Evolutionary conservation across 371 early-diverging fungal species (phyloP), one percentile per base, ranked within the genome.

Genomic region (Aphelidium insulamus): DNA sequence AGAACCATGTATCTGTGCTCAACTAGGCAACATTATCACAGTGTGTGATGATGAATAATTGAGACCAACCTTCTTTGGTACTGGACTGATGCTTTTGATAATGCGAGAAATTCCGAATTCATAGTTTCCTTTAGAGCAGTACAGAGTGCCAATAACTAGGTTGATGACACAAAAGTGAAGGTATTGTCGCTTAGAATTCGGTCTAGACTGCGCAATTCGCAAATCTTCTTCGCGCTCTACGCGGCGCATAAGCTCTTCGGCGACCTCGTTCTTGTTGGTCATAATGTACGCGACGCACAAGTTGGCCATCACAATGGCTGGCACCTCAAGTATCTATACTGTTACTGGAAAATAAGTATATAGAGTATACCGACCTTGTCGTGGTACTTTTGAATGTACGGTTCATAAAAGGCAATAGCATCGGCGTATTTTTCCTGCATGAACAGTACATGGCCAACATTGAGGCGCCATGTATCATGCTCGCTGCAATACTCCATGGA

Each of bases 381-480:
- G 26, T 49, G 52, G 32, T 57, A 45, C 32, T 57, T 59, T 34
- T 54, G 53, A 19, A 65, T 59, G 32, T 55, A 51, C 17, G 60
- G 62, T 38, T 62, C 60, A 35, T 65, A 65, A 33, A 59, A 65
- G 21, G 52, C 47, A 10, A 62, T 60, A 7, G 62, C 59, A 36
- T 65, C 65, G 43, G 57, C 59, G 52, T 61, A 65, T 39, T 65
- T 65, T 32, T 64, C 65, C 35, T 65, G 65, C 59, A 65, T 62
- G 33, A 62, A 65, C 22, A 65, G 47, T 24, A 62, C 62, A 32
- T 65, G 65, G 0, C 59, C 65, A 2, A 62, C 62, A 36, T 65
- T 65, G 20, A 59, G 47, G 37, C 56, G 59, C 65, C 65, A 65
- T 2, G 49, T 44, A 31, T 59, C 59, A 32, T 56, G 49, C 41